Percentiles rank a stretch among this genome's conserved stretches.
phyloP scores from a whole-genome alignment of 1,284 basidiomycete species.

The Tilletia walkeri region DNA sequence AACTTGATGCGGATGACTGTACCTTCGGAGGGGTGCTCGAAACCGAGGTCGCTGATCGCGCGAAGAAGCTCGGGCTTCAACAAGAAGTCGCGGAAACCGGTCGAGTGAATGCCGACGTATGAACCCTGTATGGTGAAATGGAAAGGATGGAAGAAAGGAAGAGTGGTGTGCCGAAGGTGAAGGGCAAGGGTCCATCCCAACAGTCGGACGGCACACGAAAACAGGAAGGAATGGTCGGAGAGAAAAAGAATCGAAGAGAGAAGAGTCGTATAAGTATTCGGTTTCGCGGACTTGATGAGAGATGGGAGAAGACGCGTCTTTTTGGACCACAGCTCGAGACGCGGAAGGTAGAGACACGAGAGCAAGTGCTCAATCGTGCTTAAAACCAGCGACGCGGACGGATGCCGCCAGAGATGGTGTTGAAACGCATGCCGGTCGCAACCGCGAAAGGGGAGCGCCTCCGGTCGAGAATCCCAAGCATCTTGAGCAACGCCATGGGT shows the following conservation, averaged over 20 bases:
- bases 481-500: too few relatives aligned
- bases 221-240: background rate
- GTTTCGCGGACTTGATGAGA: background rate
- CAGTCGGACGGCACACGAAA: background rate
- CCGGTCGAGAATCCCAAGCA: too few relatives aligned
- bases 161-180: background rate
- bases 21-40: conserved; percentile 99
- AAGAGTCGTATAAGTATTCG: conserved; percentile 9
- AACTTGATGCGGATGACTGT: conserved; percentile 37
- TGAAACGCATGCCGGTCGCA: too few relatives aligned
- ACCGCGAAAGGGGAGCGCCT: too few relatives aligned
- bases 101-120: conserved; percentile 56
- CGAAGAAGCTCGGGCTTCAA: conserved; percentile 94
- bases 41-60: conserved; percentile 97
- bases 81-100: conserved; percentile 71
- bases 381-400: too few relatives aligned
- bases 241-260: background rate
- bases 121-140: conserved; percentile 37
- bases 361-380: too few relatives aligned
- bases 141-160: background rate
- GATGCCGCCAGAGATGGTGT: too few relatives aligned
- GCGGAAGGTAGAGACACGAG: too few relatives aligned
- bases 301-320: background rate
- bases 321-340: background rate
- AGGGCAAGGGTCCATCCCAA: background rate